A percentile compares a stretch with the other conserved stretches of the same genome.
These are phyloP conservation scores for Jackrogersella minutella DNA, from an alignment of 495 filamentous ascomycete genomes.

Conservation along the genomic window DNA sequence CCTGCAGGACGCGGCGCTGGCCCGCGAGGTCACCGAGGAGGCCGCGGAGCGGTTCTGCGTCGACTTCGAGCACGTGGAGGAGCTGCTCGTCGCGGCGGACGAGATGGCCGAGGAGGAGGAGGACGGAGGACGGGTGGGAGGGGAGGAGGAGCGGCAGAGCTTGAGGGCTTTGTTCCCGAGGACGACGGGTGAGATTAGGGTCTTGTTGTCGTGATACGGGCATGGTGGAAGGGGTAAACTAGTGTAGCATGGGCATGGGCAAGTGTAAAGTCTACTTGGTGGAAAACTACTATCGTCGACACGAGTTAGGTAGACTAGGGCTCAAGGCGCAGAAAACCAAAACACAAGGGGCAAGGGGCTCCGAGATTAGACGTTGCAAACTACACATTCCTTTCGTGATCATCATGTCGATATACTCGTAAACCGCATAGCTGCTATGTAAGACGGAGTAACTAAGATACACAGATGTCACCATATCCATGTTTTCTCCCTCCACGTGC, in stretches of 20 bases:
- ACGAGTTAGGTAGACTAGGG: not conserved
- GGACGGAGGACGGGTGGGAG: conserved; percentile 36
- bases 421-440: conserved; percentile 2
- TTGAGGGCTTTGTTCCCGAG: conserved; percentile 78
- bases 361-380: not conserved
- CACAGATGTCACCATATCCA: not conserved
- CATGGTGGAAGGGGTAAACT: not conserved
- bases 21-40: conserved; percentile 78
- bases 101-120: conserved; percentile 51
- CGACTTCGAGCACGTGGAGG: conserved; percentile 91
- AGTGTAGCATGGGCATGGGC: too few relatives aligned
- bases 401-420: conserved; percentile 2
- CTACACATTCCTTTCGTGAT: not conserved
- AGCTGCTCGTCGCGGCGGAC: conserved; percentile 56
- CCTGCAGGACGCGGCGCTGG: conserved; percentile 72
- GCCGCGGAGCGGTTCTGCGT: conserved; percentile 87
- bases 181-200: conserved; percentile 84
- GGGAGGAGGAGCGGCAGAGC: conserved; percentile 46
- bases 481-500: not conserved
- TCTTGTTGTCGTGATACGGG: conserved; percentile 65
- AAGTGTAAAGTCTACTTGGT: not conserved
- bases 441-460: conserved; percentile 17
- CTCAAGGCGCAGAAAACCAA: not conserved
- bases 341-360: not conserved
- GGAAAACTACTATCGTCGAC: not conserved